These are phyloP conservation scores for Leccinum obscurum DNA, from an alignment of 768 basidiomycete species.

Conservation along the genomic window DNA sequence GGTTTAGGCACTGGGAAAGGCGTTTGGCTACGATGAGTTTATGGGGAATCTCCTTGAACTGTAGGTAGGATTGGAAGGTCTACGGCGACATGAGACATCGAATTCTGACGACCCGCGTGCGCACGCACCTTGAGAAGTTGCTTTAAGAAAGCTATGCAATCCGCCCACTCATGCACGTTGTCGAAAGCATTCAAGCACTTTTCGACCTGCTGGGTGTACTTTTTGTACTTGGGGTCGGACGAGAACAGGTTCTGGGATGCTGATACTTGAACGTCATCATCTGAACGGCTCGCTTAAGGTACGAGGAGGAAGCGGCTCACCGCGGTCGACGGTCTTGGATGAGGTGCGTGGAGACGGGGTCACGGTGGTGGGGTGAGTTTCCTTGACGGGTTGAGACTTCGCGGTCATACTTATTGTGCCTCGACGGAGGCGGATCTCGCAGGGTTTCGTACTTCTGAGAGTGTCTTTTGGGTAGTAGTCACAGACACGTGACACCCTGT, in stretches of 20 bases:
- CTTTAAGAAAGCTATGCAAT: constrained; percentile 97
- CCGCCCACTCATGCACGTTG: constrained; percentile 98
- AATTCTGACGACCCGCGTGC: background rate
- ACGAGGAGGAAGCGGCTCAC: constrained; percentile 22
- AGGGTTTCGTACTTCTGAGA: background rate
- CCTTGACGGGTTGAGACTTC: constrained; percentile 17
- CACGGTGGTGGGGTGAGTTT: constrained; percentile 17
- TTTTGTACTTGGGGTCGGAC: constrained; percentile 91
- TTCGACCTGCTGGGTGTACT: constrained; percentile 90
- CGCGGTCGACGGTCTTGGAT: constrained; percentile 30
- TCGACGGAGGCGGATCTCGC: constrained; percentile 18
- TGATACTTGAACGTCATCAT: constrained; percentile 32
- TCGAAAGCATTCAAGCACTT: constrained; percentile 92
- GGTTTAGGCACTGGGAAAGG: constrained; percentile 93
- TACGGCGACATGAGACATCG: constrained; percentile 32
- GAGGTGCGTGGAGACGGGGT: constrained; percentile 13
- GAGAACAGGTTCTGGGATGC: constrained; percentile 56
- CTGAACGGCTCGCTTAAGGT: background rate
- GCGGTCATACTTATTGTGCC: constrained; percentile 18
- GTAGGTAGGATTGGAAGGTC: constrained; percentile 91
- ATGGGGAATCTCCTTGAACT: constrained; percentile 94
- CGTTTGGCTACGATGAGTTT: constrained; percentile 95
- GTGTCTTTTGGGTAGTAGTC: too few relatives aligned
- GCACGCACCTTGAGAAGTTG: constrained; percentile 79
- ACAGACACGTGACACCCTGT: background rate